phyloP scores from a whole-genome alignment of 2,329 filamentous ascomycete genomes.

The Apiospora hydei region DNA sequence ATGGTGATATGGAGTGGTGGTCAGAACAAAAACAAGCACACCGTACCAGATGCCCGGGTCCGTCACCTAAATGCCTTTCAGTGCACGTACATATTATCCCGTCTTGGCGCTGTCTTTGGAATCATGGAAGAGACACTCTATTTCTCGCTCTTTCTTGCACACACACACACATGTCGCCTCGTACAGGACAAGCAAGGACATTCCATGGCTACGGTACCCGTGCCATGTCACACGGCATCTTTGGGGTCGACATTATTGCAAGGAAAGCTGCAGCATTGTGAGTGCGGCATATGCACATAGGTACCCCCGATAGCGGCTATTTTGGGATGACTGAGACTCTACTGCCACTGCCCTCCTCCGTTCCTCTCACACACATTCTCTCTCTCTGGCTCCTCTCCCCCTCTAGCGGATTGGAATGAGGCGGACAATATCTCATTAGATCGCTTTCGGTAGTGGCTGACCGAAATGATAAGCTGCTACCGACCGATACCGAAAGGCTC shows the following conservation, averaged over 20 bases:
- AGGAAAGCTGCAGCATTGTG: neutral
- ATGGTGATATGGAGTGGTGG: neutral
- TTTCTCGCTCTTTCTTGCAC: neutral
- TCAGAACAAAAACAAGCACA: slow-evolving; percentile 14
- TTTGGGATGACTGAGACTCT: neutral
- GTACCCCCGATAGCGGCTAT: neutral
- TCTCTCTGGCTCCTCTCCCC: neutral
- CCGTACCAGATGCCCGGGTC: slow-evolving; percentile 17
- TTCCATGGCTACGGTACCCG: slow-evolving; percentile 3
- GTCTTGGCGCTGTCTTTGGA: neutral
- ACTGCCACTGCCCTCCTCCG: neutral
- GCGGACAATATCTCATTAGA: neutral
- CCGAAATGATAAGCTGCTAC: neutral
- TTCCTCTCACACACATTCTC: neutral
- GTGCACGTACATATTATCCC: neutral
- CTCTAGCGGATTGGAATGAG: neutral
- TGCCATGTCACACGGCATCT: neutral
- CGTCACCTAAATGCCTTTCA: neutral
- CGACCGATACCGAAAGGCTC: neutral
- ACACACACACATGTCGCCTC: neutral
- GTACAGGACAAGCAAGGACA: neutral
- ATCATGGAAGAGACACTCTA: slow-evolving; percentile 10
- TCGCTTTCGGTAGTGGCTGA: neutral
- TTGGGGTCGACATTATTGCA: neutral
- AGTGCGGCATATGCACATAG: neutral